Evolutionary conservation across 2,329 filamentous ascomycete genomes (phyloP).

Genomic region (Colletotrichum nymphaeae): DNA sequence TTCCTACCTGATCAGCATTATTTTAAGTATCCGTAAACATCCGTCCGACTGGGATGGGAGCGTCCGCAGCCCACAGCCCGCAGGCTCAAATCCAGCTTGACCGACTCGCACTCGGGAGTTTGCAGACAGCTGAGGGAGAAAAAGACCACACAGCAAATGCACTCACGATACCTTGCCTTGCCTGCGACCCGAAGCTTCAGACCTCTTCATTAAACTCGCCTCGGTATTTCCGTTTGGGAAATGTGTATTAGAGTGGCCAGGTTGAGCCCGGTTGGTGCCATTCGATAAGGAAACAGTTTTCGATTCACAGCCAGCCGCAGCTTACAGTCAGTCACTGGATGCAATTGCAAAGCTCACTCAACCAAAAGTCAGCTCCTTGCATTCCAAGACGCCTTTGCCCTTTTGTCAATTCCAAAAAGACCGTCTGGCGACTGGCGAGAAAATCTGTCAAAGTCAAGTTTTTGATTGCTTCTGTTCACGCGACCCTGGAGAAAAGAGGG

Average conservation of each 20-base stretch:
- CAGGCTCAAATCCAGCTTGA: background rate
- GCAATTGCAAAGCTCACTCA: background rate
- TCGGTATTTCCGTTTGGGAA: background rate
- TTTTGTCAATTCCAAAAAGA: background rate
- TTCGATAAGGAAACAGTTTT: background rate
- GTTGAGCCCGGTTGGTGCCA: background rate
- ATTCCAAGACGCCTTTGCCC: background rate
- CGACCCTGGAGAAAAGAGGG: background rate
- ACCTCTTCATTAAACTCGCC: background rate
- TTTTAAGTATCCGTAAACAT: background rate
- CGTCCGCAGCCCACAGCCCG: background rate
- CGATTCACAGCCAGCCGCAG: background rate
- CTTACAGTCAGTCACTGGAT: background rate
- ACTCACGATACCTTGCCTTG: slow-evolving; percentile 3
- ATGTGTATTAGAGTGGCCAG: background rate
- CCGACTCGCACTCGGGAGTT: slow-evolving; percentile 16
- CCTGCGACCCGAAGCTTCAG: slow-evolving; percentile 12
- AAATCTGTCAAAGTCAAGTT: background rate
- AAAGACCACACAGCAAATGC: background rate
- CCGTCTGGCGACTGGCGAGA: too few species aligned
- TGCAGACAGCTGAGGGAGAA: background rate
- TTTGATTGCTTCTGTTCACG: background rate
- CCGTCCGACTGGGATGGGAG: background rate
- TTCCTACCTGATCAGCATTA: too few species aligned
- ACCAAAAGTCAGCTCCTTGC: background rate